Conservation (phyloP, 129 eudicot species). For the Deinandra increscens region DNA sequence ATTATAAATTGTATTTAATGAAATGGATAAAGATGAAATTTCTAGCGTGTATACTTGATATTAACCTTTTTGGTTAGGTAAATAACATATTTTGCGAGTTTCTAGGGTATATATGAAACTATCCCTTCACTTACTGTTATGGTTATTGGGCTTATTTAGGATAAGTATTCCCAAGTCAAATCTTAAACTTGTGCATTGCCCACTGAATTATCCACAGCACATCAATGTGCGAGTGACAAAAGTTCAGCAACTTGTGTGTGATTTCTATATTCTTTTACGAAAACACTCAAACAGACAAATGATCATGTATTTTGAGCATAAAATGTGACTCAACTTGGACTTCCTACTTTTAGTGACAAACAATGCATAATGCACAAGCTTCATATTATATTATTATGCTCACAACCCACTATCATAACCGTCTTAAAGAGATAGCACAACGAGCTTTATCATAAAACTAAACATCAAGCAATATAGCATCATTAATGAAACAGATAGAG, state of each 20-base stretch:
- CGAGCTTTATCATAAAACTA: not conserved
- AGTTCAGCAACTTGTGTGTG: not conserved
- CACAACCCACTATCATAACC: not conserved
- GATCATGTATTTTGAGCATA: not conserved
- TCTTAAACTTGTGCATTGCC: not conserved
- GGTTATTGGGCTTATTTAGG: not conserved
- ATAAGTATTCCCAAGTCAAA: not conserved
- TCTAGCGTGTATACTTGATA: not conserved
- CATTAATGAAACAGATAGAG: conserved; percentile 6
- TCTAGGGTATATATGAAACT: not conserved
- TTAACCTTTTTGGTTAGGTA: not conserved
- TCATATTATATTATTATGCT: not conserved
- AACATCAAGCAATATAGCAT: not conserved
- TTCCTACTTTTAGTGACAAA: not conserved
- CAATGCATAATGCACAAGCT: not conserved
- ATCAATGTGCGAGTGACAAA: not conserved
- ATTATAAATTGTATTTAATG: too few relatives aligned
- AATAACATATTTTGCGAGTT: not conserved
- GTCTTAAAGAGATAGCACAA: not conserved
- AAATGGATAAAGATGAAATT: not conserved
- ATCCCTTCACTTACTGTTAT: not conserved
- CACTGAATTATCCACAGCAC: too few relatives aligned
- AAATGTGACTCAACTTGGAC: not conserved
- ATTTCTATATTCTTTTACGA: not conserved
- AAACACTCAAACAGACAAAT: not conserved